Conservation (phyloP, 2,329 filamentous ascomycete genomes). For the Calonectria crousiana region DNA sequence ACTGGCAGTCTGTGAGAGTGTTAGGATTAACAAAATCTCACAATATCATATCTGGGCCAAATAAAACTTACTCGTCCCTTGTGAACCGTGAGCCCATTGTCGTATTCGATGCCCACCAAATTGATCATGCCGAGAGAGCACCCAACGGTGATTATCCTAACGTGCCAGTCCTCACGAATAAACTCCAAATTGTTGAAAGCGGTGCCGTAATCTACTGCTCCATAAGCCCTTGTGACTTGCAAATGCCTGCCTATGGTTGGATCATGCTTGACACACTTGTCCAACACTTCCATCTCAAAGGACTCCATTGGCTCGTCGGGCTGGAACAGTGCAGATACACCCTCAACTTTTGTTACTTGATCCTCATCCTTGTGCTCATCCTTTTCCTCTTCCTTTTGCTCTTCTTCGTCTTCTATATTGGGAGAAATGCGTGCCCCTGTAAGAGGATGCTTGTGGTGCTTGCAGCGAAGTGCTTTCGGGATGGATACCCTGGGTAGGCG, state of each 20-base stretch:
- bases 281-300: neutral
- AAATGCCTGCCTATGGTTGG: neutral
- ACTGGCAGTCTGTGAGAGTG: neutral
- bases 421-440: too few relatives aligned
- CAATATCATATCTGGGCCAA: neutral
- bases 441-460: neutral
- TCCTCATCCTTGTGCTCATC: too few relatives aligned
- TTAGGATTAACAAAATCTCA: neutral
- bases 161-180: neutral
- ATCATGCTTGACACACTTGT: neutral
- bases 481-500: neutral
- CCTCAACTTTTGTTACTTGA: too few relatives aligned
- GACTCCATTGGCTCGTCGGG: neutral
- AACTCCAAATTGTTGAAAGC: neutral
- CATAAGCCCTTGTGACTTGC: neutral
- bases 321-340: neutral
- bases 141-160: neutral
- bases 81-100: neutral
- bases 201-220: neutral
- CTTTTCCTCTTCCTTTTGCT: too few relatives aligned
- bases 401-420: too few relatives aligned
- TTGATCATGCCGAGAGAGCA: neutral
- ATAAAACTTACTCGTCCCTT: neutral
- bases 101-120: neutral
- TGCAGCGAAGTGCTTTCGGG: neutral